Evolutionary conservation across 148 eudicot genomes (phyloP), one percentile per base, ranked within the genome.

Genomic region (Spergularia marina): DNA sequence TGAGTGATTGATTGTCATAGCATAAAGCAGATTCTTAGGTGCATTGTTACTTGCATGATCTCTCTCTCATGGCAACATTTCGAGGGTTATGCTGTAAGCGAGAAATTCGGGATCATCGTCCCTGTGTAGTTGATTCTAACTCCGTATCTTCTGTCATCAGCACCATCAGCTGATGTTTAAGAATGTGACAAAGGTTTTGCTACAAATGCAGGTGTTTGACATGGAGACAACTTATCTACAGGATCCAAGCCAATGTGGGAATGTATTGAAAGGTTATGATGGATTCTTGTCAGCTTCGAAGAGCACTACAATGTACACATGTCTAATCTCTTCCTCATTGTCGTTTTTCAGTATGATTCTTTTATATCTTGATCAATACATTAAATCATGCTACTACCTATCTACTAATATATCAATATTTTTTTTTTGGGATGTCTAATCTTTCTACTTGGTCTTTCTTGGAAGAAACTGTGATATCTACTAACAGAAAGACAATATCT

Each of bases 191-290:
- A 21, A 16, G 44, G 34, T n/a, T 21, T 74, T 84, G 55, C 74
- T 49, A 34, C 9, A 67, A 25, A 0, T 62, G 68, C 85, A 94
- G 98, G 96, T 95, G 25, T 95, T 87, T 82, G 97, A 95, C 81
- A 88, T 95, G 97, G 98, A 95, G 87, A 92, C 98, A 61, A 88
- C 87, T 53, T 95, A 95, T 76, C 75, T 95, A 74, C 97, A 90
- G 74, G 98, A 95, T 85, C 87, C 98, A 65, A 92, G 91, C 79
- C 97, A 90, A 78, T 89, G 90, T 81, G 97, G 97, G 77, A 92
- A 95, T 85, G 96, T 90, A 30, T 83, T 95, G 84, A 95, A 95
- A 86, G 98, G 98, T 76, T 92, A 85, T 79, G 98, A 95, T 57
- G 96, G 98, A 76, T 89, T 89, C 85, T 80, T 95, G 68, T 91